phyloP scores from a whole-genome alignment of 345 rosid species.

The Odontarrhena argentea region DNA sequence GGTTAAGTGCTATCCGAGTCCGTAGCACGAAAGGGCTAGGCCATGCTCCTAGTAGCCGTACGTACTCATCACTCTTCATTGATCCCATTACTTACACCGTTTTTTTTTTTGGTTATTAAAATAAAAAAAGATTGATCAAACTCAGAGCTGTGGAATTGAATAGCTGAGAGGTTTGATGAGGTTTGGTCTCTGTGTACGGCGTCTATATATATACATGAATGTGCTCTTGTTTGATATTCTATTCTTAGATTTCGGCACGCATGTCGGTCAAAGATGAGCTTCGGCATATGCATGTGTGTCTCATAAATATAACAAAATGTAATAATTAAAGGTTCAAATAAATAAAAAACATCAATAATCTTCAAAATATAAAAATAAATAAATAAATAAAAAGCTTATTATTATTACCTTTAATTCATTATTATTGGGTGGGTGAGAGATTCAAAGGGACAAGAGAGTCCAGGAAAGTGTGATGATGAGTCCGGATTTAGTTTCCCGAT shows the following conservation, averaged over 20 bases:
- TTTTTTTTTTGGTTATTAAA: constrained; percentile 10
- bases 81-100: constrained; percentile 12
- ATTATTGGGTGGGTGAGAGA: constrained; percentile 7
- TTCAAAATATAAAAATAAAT: too few species aligned
- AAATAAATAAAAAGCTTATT: too few species aligned
- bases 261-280: constrained; percentile 37
- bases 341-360: not conserved
- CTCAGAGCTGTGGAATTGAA: constrained; percentile 12
- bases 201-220: constrained; percentile 22
- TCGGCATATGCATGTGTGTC: constrained; percentile 28
- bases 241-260: constrained; percentile 28
- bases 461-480: constrained; percentile 27
- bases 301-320: not conserved
- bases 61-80: constrained; percentile 39
- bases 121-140: constrained; percentile 15
- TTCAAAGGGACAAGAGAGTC: constrained; percentile 27
- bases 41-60: constrained; percentile 73
- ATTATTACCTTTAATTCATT: too few species aligned
- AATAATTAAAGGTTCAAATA: not conserved
- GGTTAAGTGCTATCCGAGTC: constrained; percentile 54
- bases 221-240: constrained; percentile 8
- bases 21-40: constrained; percentile 81
- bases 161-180: constrained; percentile 29
- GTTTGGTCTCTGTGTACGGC: constrained; percentile 18
- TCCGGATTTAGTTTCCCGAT: constrained; percentile 29